Percentiles rank a stretch among this genome's conserved stretches.
Evolutionary conservation across 805 yeast species (phyloP).

Genomic region (Metschnikowia reukaufii): DNA sequence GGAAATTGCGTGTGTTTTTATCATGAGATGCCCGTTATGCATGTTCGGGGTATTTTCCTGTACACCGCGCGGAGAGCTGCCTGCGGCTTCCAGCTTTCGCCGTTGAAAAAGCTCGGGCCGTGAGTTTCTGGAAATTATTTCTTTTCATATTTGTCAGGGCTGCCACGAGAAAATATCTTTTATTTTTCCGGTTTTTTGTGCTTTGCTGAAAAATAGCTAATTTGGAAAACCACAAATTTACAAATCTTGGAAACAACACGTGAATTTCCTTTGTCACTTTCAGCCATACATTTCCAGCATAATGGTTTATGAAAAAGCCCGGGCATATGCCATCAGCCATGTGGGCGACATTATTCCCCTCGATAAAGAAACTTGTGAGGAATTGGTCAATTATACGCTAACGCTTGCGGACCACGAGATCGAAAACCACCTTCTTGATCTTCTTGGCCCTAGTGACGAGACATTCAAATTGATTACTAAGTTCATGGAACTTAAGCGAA

Average conservation of each 20-base stretch:
- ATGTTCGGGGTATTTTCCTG: not conserved
- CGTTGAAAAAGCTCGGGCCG: not conserved
- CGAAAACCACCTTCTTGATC: constrained; percentile 51
- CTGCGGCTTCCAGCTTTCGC: not conserved
- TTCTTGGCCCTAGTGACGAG: constrained; percentile 58
- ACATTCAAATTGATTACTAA: constrained; percentile 47
- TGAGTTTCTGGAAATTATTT: not conserved
- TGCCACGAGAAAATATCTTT: too few species aligned
- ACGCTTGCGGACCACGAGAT: constrained; percentile 49
- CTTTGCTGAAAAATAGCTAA: too few species aligned
- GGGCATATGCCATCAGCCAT: constrained; percentile 28
- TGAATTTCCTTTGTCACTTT: too few species aligned
- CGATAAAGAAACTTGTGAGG: constrained; percentile 54
- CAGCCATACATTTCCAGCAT: too few species aligned
- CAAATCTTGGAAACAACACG: too few species aligned
- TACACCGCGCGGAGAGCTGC: not conserved
- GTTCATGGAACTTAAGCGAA: constrained; percentile 42
- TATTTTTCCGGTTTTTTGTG: too few species aligned
- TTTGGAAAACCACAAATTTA: too few species aligned
- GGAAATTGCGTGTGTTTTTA: not conserved
- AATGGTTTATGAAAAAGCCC: constrained; percentile 24
- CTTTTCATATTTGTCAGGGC: too few species aligned
- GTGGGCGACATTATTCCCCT: constrained; percentile 49
- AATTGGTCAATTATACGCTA: constrained; percentile 55
- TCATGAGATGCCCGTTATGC: not conserved